These are phyloP conservation scores for Leptographium galeiforme DNA, from an alignment of 2,329 filamentous ascomycete species.

Conservation along the genomic window DNA sequence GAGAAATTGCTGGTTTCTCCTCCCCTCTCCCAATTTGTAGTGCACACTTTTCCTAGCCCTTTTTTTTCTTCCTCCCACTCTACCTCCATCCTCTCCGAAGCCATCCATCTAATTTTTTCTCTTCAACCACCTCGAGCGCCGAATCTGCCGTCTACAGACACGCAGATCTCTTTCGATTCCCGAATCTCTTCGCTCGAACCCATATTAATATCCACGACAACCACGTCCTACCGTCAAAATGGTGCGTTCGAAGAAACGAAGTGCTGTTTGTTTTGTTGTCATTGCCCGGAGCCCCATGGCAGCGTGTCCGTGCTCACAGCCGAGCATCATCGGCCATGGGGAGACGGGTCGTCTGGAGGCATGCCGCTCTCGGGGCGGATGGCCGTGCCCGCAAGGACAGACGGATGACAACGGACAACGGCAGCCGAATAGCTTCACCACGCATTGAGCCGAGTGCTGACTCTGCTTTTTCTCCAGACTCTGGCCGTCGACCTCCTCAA, in stretches of 20 bases:
- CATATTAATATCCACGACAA: constrained; percentile 23
- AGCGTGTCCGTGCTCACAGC: too few species aligned
- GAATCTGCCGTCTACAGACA: constrained; percentile 30
- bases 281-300: too few species aligned
- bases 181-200: constrained; percentile 29
- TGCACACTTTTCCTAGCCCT: constrained; percentile 3
- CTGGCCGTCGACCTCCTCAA: constrained; percentile 99
- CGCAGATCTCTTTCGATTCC: constrained; percentile 34
- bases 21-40: constrained; percentile 25
- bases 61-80: constrained; percentile 13
- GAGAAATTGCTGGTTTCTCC: constrained; percentile 19
- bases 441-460: constrained; percentile 28
- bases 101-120: constrained; percentile 20
- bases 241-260: constrained; percentile 28
- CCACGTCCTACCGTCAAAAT: constrained; percentile 48
- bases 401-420: not conserved
- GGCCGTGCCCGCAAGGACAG: too few species aligned
- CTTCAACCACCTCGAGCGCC: constrained; percentile 26
- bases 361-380: too few species aligned
- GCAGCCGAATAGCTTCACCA: not conserved
- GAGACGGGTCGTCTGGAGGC: too few species aligned
- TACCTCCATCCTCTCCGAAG: constrained; percentile 3
- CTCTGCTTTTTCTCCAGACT: constrained; percentile 50
- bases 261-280: not conserved
- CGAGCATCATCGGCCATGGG: too few species aligned